phyloP scores from a whole-genome alignment of 805 yeast genomes.

The Pichia deserticola region DNA sequence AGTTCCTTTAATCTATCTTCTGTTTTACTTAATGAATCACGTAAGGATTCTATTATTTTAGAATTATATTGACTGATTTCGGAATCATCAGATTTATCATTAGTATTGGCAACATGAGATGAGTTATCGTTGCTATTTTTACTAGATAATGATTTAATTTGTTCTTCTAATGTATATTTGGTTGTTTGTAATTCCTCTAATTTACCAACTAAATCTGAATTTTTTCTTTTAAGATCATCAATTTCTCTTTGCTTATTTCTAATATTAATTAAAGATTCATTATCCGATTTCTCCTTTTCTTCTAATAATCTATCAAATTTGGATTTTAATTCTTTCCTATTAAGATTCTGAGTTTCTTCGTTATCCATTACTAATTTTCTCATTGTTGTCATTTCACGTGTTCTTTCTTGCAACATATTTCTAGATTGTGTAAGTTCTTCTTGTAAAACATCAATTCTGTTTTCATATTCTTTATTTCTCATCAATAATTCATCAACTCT shows the following conservation, averaged over 20 bases:
- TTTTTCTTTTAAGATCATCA: conserved; percentile 49
- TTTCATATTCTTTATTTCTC: conserved; percentile 58
- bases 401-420: conserved; percentile 67
- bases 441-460: conserved; percentile 57
- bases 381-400: conserved; percentile 68
- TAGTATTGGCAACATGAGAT: too few species aligned
- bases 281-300: conserved; percentile 55
- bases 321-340: conserved; percentile 47
- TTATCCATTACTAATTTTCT: conserved; percentile 61
- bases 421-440: conserved; percentile 79
- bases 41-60: conserved; percentile 34
- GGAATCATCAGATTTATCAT: background rate
- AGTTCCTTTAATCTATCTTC: conserved; percentile 47
- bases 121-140: background rate
- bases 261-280: conserved; percentile 39
- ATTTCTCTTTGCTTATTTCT: conserved; percentile 58
- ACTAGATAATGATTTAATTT: background rate
- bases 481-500: conserved; percentile 67
- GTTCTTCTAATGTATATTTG: conserved; percentile 7
- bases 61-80: conserved; percentile 9
- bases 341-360: conserved; percentile 48
- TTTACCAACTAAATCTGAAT: conserved; percentile 28
- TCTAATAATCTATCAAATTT: conserved; percentile 46
- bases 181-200: conserved; percentile 9
- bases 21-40: conserved; percentile 44